A percentile compares a stretch with the other conserved stretches of the same genome.
Evolutionary conservation across 139 green algal genomes (phyloP).

Genomic region (Asterochloris sp.): DNA sequence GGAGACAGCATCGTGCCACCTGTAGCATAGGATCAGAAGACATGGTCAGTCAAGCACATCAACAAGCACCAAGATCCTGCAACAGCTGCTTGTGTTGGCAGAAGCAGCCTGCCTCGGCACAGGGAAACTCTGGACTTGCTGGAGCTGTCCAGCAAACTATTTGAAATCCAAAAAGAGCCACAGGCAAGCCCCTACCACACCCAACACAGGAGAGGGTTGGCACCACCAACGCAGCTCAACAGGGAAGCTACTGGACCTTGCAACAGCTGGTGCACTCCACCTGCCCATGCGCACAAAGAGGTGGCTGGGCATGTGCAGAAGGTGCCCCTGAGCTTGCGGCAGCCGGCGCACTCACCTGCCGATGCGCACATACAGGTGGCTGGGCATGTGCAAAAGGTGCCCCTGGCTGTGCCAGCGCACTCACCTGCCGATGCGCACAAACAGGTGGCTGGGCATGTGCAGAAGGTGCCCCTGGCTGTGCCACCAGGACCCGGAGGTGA

Average conservation of each 20-base stretch:
- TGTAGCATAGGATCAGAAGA: neutral
- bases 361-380: constrained; percentile 37
- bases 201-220: too few species aligned
- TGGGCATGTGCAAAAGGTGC: constrained; percentile 57
- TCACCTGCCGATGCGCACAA: constrained; percentile 21
- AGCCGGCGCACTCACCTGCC: neutral
- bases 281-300: constrained; percentile 27
- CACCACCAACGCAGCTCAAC: too few species aligned
- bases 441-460: constrained; percentile 56
- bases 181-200: too few species aligned
- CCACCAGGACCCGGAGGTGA: neutral
- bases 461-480: constrained; percentile 37
- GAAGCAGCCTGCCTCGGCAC: too few species aligned
- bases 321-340: constrained; percentile 28
- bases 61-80: too few species aligned
- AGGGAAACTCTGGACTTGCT: too few species aligned
- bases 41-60: neutral
- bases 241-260: too few species aligned
- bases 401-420: constrained; percentile 20
- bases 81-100: too few species aligned
- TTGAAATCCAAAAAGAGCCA: too few species aligned
- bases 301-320: constrained; percentile 56
- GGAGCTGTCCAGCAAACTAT: too few species aligned
- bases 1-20: constrained; percentile 35
- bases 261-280: neutral